phyloP scores from a whole-genome alignment of 768 basidiomycete genomes.

The Phlebiopsis flavidoalba region DNA sequence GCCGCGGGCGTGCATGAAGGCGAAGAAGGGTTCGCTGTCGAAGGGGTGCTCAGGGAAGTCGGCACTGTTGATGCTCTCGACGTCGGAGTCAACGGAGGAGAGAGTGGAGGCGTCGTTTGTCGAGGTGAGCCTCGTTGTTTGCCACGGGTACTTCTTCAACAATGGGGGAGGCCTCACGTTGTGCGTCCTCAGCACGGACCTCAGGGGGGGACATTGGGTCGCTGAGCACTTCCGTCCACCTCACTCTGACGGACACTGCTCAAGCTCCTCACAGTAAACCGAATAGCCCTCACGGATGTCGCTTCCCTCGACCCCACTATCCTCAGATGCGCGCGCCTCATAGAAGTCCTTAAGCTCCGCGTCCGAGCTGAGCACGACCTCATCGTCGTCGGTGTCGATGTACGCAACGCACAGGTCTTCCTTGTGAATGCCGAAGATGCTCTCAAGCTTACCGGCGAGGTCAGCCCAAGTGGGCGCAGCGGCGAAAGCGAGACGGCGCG shows the following conservation, averaged over 20 bases:
- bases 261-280: neutral
- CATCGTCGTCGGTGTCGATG: slow-evolving; percentile 60
- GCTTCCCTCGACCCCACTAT: neutral
- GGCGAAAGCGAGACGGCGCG: slow-evolving; percentile 50
- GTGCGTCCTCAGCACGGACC: neutral
- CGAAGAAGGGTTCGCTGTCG: neutral
- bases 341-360: slow-evolving; percentile 43
- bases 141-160: neutral
- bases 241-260: neutral
- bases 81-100: neutral
- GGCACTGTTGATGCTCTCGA: neutral
- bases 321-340: neutral
- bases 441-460: slow-evolving; percentile 49
- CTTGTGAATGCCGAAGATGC: slow-evolving; percentile 46
- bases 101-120: neutral
- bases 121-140: neutral
- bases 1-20: too few species aligned
- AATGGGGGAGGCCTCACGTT: neutral
- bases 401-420: slow-evolving; percentile 62
- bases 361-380: slow-evolving; percentile 68
- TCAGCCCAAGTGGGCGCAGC: slow-evolving; percentile 44
- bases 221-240: neutral
- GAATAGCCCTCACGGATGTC: neutral
- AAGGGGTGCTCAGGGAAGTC: too few species aligned
- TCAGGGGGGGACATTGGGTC: too few species aligned